These are phyloP conservation scores for Incumbomyces delicatus DNA, from an alignment of 2,329 filamentous ascomycete genomes.

Conservation along the genomic window DNA sequence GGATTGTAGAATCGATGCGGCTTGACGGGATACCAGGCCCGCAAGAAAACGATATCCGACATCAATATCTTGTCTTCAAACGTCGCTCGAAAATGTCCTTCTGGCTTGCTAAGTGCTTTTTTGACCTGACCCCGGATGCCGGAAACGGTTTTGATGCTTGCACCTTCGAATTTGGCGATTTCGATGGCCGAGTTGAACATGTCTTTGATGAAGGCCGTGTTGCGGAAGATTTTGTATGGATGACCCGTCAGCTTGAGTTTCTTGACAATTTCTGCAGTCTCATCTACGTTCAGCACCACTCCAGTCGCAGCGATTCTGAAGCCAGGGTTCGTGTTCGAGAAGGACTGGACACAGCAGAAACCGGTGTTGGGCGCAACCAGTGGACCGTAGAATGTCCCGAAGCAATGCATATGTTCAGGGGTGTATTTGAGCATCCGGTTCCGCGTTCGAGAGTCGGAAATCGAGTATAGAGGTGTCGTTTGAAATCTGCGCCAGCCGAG, in stretches of 20 bases:
- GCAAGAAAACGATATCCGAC: constrained; percentile 90
- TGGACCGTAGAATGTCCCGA: constrained; percentile 88
- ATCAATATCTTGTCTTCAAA: constrained; percentile 98
- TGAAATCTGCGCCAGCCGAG: constrained; percentile 95
- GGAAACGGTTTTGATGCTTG: constrained; percentile 89
- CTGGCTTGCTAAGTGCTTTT: constrained; percentile 81
- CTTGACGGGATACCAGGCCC: constrained; percentile 93
- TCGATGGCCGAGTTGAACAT: constrained; percentile 94
- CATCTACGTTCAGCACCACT: constrained; percentile 86
- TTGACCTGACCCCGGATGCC: constrained; percentile 97
- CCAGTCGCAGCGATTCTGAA: constrained; percentile 94
- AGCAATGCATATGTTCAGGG: constrained; percentile 98
- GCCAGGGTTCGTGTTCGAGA: constrained; percentile 73
- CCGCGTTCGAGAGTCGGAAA: constrained; percentile 81
- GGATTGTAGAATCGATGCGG: constrained; percentile 96
- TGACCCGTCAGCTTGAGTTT: constrained; percentile 93
- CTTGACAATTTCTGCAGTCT: constrained; percentile 95
- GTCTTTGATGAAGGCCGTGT: constrained; percentile 96
- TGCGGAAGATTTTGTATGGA: constrained; percentile 98
- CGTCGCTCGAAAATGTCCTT: constrained; percentile 90
- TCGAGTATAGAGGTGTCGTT: constrained; percentile 83
- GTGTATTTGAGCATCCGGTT: constrained; percentile 99
- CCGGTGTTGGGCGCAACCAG: constrained; percentile 92
- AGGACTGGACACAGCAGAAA: constrained; percentile 85
- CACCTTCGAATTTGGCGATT: constrained; percentile 96